Percentiles rank a stretch among this genome's conserved stretches.
Conservation (phyloP, 202 grass and related monocot genomes). For the Panicum hallii region DNA sequence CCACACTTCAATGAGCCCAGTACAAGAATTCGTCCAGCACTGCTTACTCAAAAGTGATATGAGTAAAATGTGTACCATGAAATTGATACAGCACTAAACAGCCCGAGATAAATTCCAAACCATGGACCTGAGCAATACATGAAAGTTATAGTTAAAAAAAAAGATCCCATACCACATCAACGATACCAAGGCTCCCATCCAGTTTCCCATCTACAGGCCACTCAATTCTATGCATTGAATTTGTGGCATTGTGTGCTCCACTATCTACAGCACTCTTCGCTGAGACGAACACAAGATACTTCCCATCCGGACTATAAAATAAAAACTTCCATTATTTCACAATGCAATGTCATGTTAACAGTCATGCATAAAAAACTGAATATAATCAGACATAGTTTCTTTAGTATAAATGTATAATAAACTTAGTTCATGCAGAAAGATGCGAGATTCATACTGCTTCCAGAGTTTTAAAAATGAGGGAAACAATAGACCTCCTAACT, state of each 20-base stretch:
- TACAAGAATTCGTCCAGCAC: constrained; percentile 24
- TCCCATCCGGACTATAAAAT: constrained; percentile 77
- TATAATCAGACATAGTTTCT: constrained; percentile 7
- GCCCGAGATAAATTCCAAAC: background rate
- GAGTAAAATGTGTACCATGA: background rate
- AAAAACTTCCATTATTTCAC: constrained; percentile 23
- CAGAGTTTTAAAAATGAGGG: constrained; percentile 6
- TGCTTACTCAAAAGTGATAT: constrained; percentile 14
- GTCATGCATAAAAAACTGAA: constrained; percentile 18
- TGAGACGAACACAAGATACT: constrained; percentile 83
- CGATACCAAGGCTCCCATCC: constrained; percentile 49
- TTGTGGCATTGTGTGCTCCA: constrained; percentile 84
- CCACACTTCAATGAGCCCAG: constrained; percentile 2
- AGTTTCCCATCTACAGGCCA: constrained; percentile 67
- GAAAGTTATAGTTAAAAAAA: constrained; percentile 21
- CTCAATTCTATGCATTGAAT: constrained; percentile 76
- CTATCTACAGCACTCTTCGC: constrained; percentile 88
- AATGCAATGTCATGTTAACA: constrained; percentile 21
- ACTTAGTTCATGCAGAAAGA: constrained; percentile 13
- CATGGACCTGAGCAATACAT: background rate
- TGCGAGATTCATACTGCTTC: background rate
- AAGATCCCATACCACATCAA: constrained; percentile 63
- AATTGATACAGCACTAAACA: background rate
- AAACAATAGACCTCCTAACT: constrained; percentile 4
- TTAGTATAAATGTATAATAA: constrained; percentile 11